Evolutionary conservation across 371 early-diverging fungal species (phyloP).

Genomic region (Lichtheimia ornata): DNA sequence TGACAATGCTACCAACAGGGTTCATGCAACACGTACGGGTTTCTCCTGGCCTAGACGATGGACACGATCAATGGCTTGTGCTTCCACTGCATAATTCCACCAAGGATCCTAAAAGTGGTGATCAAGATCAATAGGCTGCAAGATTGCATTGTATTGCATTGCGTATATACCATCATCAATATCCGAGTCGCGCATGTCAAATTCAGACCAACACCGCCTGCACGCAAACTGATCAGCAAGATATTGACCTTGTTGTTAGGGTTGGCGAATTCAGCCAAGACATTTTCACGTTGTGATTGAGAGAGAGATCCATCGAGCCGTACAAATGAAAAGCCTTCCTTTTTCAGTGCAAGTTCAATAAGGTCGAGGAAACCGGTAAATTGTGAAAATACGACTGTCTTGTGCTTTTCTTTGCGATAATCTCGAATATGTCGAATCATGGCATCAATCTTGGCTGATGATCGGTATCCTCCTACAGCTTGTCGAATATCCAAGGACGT

Average conservation of each 20-base stretch:
- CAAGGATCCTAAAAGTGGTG: conserved; percentile 67
- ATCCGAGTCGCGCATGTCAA: conserved; percentile 80
- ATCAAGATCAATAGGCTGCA: not conserved
- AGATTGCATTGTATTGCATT: no score
- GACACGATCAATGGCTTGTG: conserved; percentile 88
- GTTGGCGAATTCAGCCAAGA: conserved; percentile 56
- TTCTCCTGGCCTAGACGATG: conserved; percentile 81
- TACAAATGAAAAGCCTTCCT: conserved; percentile 53
- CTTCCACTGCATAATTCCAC: conserved; percentile 84
- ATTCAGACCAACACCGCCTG: conserved; percentile 90
- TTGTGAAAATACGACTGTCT: conserved; percentile 84
- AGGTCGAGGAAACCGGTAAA: conserved; percentile 79
- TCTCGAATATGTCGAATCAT: conserved; percentile 50
- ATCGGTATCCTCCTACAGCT: conserved; percentile 52
- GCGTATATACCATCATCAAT: conserved; percentile 67
- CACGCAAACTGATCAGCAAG: conserved; percentile 82
- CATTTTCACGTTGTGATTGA: conserved; percentile 61
- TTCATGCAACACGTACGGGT: conserved; percentile 19
- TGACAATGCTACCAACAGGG: no score
- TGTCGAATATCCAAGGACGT: conserved; percentile 34
- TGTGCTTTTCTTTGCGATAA: conserved; percentile 31
- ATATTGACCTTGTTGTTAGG: conserved; percentile 48
- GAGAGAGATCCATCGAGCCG: conserved; percentile 74
- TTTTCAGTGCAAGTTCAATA: conserved; percentile 56
- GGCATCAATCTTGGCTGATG: conserved; percentile 67